These are phyloP conservation scores for Tetrastigma voinierianum DNA, from an alignment of 164 flowering plant genomes.

Conservation along the genomic window DNA sequence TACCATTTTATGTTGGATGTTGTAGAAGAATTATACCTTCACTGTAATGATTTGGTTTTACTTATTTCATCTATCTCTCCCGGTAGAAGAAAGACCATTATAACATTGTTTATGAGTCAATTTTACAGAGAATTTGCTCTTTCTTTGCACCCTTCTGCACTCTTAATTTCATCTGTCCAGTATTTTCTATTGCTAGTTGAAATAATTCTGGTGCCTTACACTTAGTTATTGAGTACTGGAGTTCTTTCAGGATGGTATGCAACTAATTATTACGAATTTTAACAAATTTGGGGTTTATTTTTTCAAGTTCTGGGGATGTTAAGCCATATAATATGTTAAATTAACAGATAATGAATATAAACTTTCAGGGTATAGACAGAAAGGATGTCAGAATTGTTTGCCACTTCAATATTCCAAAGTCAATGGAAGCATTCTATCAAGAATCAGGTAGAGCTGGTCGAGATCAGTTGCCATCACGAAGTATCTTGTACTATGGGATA, in stretches of 20 bases:
- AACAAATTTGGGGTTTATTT: neutral
- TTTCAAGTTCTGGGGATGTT: neutral
- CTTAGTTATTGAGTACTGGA: constrained; percentile 21
- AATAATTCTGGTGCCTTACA: constrained; percentile 29
- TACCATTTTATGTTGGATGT: too few relatives aligned
- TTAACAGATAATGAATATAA: constrained; percentile 8
- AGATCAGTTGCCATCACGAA: constrained; percentile 85
- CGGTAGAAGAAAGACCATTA: neutral
- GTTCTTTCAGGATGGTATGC: constrained; percentile 75
- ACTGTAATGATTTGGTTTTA: too few relatives aligned
- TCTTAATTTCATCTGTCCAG: neutral
- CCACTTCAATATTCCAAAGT: constrained; percentile 91
- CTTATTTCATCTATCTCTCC: too few relatives aligned
- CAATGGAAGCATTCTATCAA: constrained; percentile 95
- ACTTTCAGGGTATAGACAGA: constrained; percentile 82
- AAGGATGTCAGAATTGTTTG: constrained; percentile 92
- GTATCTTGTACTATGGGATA: constrained; percentile 78
- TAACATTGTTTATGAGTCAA: neutral
- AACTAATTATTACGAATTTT: neutral
- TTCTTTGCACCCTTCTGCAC: constrained; percentile 2
- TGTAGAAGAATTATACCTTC: too few relatives aligned
- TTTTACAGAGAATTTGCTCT: neutral
- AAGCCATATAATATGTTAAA: neutral
- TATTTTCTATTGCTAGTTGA: constrained; percentile 25
- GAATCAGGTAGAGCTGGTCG: constrained; percentile 99